Percentiles rank a stretch among this genome's conserved stretches.
Conservation (phyloP, 768 basidiomycete genomes). For the Rhizopogon vinicolor region DNA sequence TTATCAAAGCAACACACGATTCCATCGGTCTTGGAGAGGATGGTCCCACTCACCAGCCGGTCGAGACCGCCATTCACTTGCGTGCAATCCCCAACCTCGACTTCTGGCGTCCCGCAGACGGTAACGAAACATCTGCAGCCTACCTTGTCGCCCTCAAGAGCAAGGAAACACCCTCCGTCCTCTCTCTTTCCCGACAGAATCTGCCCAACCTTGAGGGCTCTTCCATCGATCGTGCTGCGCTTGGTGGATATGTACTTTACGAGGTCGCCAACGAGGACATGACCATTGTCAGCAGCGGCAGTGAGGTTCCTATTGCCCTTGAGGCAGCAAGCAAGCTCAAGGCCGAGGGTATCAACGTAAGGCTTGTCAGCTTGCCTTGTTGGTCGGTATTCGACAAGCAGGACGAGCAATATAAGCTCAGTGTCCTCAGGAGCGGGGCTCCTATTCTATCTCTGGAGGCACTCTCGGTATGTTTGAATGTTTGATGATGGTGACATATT, state of each 20-base stretch:
- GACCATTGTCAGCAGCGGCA: slow-evolving; percentile 86
- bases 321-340: slow-evolving; percentile 82
- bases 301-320: slow-evolving; percentile 83
- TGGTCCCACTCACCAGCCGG: slow-evolving; percentile 93
- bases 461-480: slow-evolving; percentile 40
- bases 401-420: slow-evolving; percentile 70
- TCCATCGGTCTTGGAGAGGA: slow-evolving; percentile 92
- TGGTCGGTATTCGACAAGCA: slow-evolving; percentile 88
- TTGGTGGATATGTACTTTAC: slow-evolving; percentile 87
- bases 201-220: slow-evolving; percentile 90
- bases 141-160: slow-evolving; percentile 79
- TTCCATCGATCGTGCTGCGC: slow-evolving; percentile 74
- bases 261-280: slow-evolving; percentile 79
- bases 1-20: slow-evolving; percentile 77
- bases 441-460: slow-evolving; percentile 91
- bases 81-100: slow-evolving; percentile 89
- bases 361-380: slow-evolving; percentile 86
- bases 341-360: slow-evolving; percentile 71
- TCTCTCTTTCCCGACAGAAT: slow-evolving; percentile 85
- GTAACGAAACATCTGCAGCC: slow-evolving; percentile 95
- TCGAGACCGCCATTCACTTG: slow-evolving; percentile 84
- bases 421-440: slow-evolving; percentile 83
- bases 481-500: slow-evolving; percentile 5
- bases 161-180: slow-evolving; percentile 73
- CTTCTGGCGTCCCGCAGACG: slow-evolving; percentile 92